Percentiles rank a stretch among this genome's conserved stretches.
phyloP scores from a whole-genome alignment of 345 rosid species.

The Clausena lansium region DNA sequence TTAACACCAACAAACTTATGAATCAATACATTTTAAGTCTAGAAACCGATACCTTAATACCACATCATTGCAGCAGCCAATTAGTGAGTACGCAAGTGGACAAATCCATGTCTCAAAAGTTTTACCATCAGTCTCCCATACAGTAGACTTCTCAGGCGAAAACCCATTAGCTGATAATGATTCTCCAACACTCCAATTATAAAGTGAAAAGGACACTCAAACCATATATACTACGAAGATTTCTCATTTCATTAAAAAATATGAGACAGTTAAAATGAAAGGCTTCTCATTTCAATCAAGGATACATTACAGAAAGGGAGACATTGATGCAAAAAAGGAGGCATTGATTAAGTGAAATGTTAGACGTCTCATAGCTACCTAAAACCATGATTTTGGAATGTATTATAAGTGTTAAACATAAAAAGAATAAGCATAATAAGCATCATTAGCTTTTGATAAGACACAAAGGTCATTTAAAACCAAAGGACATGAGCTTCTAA shows the following conservation, averaged over 20 bases:
- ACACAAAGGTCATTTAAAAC: neutral
- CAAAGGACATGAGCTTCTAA: neutral
- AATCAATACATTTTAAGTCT: neutral
- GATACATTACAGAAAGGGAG: no score
- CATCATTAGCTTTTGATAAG: neutral
- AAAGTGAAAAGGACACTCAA: slow-evolving; percentile 13
- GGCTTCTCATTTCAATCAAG: no score
- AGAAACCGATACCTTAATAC: slow-evolving; percentile 58
- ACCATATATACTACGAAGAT: neutral
- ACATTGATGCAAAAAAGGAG: no score
- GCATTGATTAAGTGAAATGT: neutral
- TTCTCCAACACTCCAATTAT: slow-evolving; percentile 1
- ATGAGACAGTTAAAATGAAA: no score
- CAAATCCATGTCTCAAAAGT: slow-evolving; percentile 88
- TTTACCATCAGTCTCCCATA: slow-evolving; percentile 76
- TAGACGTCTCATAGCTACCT: neutral
- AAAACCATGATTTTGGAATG: neutral
- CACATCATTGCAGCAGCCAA: slow-evolving; percentile 70
- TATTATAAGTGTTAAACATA: neutral
- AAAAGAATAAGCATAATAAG: neutral
- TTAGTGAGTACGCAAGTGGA: slow-evolving; percentile 71
- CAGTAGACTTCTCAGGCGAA: slow-evolving; percentile 55
- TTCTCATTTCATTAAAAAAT: neutral
- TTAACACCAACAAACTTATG: slow-evolving; percentile 10
- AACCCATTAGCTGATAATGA: slow-evolving; percentile 52